Evolutionary conservation across 345 rosid species (phyloP).

Genomic region (Viola odorata): DNA sequence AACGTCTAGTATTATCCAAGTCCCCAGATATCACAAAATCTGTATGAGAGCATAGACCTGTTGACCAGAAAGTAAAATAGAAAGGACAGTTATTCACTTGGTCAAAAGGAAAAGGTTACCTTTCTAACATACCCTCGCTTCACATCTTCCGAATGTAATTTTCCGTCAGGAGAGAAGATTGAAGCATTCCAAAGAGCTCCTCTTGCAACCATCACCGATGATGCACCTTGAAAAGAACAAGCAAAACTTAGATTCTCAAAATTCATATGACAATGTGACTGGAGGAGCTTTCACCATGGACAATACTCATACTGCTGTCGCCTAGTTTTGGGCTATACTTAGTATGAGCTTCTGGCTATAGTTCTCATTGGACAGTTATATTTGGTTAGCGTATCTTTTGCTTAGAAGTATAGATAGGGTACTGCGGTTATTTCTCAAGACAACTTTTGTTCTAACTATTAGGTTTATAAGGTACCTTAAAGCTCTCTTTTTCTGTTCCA

Average conservation of each 20-base stretch:
- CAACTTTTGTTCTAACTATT: too few species aligned
- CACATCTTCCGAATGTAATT: conserved; percentile 66
- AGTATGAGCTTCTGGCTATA: too few species aligned
- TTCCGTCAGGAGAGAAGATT: conserved; percentile 69
- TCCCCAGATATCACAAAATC: conserved; percentile 1
- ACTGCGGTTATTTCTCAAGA: too few species aligned
- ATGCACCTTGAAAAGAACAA: conserved; percentile 49
- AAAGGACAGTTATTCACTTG: neutral
- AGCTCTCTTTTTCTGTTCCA: too few species aligned
- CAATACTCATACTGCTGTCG: too few species aligned
- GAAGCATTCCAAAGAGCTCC: conserved; percentile 98
- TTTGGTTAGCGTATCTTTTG: too few species aligned
- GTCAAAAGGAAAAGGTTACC: conserved; percentile 31
- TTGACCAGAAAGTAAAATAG: neutral
- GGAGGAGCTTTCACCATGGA: too few species aligned
- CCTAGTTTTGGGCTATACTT: too few species aligned
- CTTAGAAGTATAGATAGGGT: too few species aligned
- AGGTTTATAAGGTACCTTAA: too few species aligned
- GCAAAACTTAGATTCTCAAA: conserved; percentile 5
- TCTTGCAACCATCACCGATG: conserved; percentile 89
- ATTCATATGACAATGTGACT: too few species aligned
- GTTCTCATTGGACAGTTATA: too few species aligned
- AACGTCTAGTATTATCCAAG: conserved; percentile 11
- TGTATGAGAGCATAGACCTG: neutral
- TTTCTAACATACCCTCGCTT: conserved; percentile 65